Conservation (phyloP, 2,329 filamentous ascomycete genomes). For the Sarocladium brachiariae region DNA sequence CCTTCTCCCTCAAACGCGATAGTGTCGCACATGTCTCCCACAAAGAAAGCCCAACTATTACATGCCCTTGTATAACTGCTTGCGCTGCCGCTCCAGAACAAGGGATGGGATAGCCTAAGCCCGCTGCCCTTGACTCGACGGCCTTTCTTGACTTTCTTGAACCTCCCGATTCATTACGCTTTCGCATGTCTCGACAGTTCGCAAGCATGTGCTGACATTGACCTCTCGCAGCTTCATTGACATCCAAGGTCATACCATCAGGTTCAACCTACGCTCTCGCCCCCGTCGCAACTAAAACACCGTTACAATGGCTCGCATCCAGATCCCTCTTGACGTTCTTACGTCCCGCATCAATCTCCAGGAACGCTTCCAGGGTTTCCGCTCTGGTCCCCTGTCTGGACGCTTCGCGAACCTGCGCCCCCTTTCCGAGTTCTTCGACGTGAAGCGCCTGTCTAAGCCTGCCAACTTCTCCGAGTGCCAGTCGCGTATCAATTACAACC, state of each 20-base stretch:
- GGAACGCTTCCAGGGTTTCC: constrained; percentile 78
- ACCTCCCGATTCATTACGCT: no score
- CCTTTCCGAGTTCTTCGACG: constrained; percentile 86
- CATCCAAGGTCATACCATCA: no score
- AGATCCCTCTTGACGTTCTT: constrained; percentile 85
- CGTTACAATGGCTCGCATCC: constrained; percentile 69
- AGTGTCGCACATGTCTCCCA: constrained; percentile 1
- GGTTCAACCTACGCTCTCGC: not conserved
- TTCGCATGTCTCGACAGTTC: not conserved
- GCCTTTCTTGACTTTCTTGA: no score
- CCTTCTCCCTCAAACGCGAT: not conserved
- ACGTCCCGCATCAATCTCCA: constrained; percentile 83
- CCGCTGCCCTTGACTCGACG: not conserved
- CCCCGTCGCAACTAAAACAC: constrained; percentile 11
- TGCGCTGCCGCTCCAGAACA: not conserved
- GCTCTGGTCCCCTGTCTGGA: constrained; percentile 61
- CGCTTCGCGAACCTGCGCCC: constrained; percentile 92
- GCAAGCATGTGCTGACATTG: constrained; percentile 9
- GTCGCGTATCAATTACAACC: constrained; percentile 92
- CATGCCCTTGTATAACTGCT: not conserved
- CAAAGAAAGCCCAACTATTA: not conserved
- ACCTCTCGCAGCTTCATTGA: constrained; percentile 10
- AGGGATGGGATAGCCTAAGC: not conserved
- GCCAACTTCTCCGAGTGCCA: constrained; percentile 85
- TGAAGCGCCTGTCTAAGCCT: constrained; percentile 94